These are phyloP conservation scores for Sambucus nigra DNA, from an alignment of 129 eudicot species.

Conservation along the genomic window DNA sequence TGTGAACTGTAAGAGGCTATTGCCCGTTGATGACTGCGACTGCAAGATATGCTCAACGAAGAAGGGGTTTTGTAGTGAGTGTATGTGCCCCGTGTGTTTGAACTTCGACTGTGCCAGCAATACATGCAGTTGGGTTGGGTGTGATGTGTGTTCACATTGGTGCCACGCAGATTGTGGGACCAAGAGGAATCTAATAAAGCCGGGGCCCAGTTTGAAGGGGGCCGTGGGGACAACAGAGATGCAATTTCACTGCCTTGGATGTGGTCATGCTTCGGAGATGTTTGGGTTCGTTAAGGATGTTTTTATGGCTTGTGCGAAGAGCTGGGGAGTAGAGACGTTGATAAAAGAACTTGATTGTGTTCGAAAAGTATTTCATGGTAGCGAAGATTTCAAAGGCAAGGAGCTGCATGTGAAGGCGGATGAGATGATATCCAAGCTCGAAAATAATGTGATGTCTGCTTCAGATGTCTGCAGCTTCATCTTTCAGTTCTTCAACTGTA, in stretches of 20 bases:
- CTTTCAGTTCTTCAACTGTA: constrained; percentile 62
- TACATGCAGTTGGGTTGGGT: constrained; percentile 97
- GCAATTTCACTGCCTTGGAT: constrained; percentile 84
- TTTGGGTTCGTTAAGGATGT: constrained; percentile 90
- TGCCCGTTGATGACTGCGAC: constrained; percentile 89
- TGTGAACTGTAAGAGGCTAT: constrained; percentile 48
- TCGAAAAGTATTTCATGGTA: constrained; percentile 54
- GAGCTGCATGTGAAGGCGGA: constrained; percentile 53
- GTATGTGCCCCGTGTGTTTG: constrained; percentile 88
- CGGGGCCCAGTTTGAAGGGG: constrained; percentile 64
- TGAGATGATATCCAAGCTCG: constrained; percentile 46
- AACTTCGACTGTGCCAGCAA: constrained; percentile 79
- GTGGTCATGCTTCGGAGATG: constrained; percentile 95
- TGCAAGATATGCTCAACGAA: constrained; percentile 85
- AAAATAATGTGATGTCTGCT: constrained; percentile 51
- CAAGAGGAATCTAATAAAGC: constrained; percentile 60
- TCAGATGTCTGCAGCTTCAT: constrained; percentile 53
- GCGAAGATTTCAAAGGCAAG: constrained; percentile 67
- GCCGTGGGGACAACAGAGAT: constrained; percentile 61
- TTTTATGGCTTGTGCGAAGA: constrained; percentile 55
- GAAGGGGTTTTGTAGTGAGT: constrained; percentile 82
- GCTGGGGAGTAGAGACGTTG: constrained; percentile 51
- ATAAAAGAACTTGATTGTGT: constrained; percentile 86
- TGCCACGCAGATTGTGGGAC: constrained; percentile 75
- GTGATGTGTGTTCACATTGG: constrained; percentile 93